Percentiles rank a stretch among this genome's conserved stretches.
Conservation (phyloP, 805 yeast genomes). For the Danielia reshetovae region DNA sequence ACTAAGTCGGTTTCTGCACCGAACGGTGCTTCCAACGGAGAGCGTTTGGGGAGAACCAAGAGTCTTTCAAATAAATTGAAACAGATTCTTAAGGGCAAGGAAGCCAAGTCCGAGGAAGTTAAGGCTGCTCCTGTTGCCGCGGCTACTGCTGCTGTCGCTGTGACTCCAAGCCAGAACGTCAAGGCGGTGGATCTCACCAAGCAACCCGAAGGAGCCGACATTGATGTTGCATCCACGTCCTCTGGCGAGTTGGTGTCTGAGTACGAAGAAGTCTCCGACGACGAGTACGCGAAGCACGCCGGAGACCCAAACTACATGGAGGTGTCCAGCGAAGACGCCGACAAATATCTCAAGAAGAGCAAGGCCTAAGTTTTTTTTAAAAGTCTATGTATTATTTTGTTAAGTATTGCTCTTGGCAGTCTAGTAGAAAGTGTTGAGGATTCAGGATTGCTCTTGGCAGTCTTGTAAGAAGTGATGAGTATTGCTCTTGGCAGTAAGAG, state of each 20-base stretch:
- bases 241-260: slow-evolving; percentile 17
- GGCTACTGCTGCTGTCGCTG: not conserved
- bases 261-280: slow-evolving; percentile 48
- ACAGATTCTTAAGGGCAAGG: slow-evolving; percentile 13
- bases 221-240: slow-evolving; percentile 11
- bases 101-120: slow-evolving; percentile 4
- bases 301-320: slow-evolving; percentile 49
- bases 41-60: slow-evolving; percentile 10
- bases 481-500: too few relatives aligned
- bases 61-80: slow-evolving; percentile 17
- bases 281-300: slow-evolving; percentile 42
- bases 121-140: slow-evolving; percentile 4
- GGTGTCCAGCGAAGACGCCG: slow-evolving; percentile 17
- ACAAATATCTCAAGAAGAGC: slow-evolving; percentile 13
- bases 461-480: too few relatives aligned
- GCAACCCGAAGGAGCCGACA: slow-evolving; percentile 6
- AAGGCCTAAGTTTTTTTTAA: too few relatives aligned
- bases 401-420: too few relatives aligned
- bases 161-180: slow-evolving; percentile 1
- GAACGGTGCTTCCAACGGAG: slow-evolving; percentile 6
- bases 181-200: slow-evolving; percentile 7
- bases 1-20: slow-evolving; percentile 10
- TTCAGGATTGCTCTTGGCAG: too few relatives aligned
- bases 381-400: too few relatives aligned
- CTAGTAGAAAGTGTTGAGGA: too few relatives aligned